A percentile compares a stretch with the other conserved stretches of the same genome.
phyloP scores from a whole-genome alignment of 345 rosid genomes.

The Euphorbia tirucalli region DNA sequence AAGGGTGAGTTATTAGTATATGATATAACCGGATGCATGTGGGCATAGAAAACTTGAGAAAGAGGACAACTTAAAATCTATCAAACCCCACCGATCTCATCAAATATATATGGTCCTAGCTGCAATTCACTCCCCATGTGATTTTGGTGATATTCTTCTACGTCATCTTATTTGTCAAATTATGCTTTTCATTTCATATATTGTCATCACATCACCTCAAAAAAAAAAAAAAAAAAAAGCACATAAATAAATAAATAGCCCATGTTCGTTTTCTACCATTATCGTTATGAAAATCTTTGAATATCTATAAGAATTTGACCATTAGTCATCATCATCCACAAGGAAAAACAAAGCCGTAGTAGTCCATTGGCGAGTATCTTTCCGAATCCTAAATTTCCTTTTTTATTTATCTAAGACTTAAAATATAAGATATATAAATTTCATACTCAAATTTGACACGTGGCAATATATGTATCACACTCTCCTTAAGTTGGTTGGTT shows the following conservation, averaged over 20 bases:
- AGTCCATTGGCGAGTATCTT: too few species aligned
- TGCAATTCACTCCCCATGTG: conserved; percentile 14
- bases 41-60: conserved; percentile 15
- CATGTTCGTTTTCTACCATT: background rate
- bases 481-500: too few species aligned
- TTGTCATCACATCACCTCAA: too few species aligned
- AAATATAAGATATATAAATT: too few species aligned
- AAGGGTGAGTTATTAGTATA: background rate
- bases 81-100: conserved; percentile 21
- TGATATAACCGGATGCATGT: conserved; percentile 19
- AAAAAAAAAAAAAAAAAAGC: too few species aligned
- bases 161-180: conserved; percentile 21
- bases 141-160: conserved; percentile 15
- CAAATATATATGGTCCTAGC: too few species aligned
- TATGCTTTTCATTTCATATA: background rate
- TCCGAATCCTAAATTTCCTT: too few species aligned
- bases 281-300: background rate
- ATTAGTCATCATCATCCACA: background rate
- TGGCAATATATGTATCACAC: too few species aligned
- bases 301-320: background rate
- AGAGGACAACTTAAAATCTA: conserved; percentile 16
- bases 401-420: too few species aligned
- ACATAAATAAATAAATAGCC: background rate
- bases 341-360: background rate
- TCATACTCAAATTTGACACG: too few species aligned